A percentile compares a stretch with the other conserved stretches of the same genome.
phyloP scores from a whole-genome alignment of 2,329 filamentous ascomycete genomes.

The Claviceps paspali region DNA sequence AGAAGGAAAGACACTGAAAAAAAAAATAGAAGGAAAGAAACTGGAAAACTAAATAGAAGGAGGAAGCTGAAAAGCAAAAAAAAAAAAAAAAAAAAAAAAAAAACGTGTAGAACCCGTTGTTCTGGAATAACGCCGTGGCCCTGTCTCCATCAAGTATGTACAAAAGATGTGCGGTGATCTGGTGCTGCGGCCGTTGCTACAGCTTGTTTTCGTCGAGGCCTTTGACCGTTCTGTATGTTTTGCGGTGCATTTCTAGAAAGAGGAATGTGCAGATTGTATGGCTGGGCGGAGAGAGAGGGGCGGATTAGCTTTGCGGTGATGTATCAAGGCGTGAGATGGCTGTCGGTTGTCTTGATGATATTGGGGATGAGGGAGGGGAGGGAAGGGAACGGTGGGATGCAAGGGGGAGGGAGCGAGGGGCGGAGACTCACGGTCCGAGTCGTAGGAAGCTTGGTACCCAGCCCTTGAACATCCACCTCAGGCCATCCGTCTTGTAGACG shows the following conservation, averaged over 20 bases:
- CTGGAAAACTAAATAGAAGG: too few species aligned
- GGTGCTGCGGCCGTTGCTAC: background rate
- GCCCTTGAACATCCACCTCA: conserved; percentile 76
- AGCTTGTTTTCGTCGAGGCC: conserved; percentile 17
- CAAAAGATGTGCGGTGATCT: background rate
- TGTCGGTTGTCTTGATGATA: too few species aligned
- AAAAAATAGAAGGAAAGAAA: too few species aligned
- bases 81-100: too few species aligned
- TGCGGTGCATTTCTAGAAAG: conserved; percentile 77
- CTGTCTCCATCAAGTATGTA: background rate
- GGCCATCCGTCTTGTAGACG: conserved; percentile 55
- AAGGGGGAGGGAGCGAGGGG: background rate
- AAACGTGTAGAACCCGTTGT: too few species aligned
- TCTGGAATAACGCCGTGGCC: background rate
- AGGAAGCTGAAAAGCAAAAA: too few species aligned
- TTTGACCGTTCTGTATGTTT: conserved; percentile 46
- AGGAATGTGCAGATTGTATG: conserved; percentile 81
- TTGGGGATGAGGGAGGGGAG: too few species aligned
- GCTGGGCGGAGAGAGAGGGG: conserved; percentile 17
- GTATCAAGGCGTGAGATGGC: too few species aligned
- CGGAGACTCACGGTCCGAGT: conserved; percentile 40
- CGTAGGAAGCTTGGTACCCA: conserved; percentile 67
- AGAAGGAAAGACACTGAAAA: too few species aligned
- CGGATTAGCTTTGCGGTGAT: too few species aligned
- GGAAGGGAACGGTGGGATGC: background rate